Evolutionary conservation across 169 alveolate species (phyloP).

Genomic region (Eimeria sp.): DNA sequence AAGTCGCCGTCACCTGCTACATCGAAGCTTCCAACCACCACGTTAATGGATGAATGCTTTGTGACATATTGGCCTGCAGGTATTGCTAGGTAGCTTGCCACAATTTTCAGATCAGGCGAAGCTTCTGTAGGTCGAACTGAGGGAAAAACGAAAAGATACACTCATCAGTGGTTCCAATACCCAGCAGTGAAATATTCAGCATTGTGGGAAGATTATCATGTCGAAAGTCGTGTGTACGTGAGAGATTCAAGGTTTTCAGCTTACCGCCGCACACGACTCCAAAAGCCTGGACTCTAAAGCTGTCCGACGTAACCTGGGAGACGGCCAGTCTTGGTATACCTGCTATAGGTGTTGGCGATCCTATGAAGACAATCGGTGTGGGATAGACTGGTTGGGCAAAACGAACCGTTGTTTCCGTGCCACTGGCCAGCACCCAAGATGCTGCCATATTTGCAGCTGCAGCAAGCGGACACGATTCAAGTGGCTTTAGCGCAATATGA

Average conservation of each 20-base stretch:
- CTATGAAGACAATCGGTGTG: conserved; percentile 39
- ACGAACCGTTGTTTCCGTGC: conserved; percentile 57
- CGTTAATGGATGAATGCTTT: not conserved
- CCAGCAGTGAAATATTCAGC: not conserved
- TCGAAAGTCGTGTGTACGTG: not conserved
- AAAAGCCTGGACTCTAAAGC: conserved; percentile 53
- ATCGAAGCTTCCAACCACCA: conserved; percentile 19
- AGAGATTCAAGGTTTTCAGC: not conserved
- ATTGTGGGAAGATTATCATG: not conserved
- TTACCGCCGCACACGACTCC: conserved; percentile 50
- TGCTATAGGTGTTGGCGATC: conserved; percentile 16
- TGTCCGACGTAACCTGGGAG: conserved; percentile 47
- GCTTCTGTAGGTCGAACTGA: conserved; percentile 45
- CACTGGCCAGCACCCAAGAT: conserved; percentile 73
- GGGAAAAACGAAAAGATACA: not conserved
- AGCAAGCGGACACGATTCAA: conserved; percentile 4
- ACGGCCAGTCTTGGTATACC: conserved; percentile 39
- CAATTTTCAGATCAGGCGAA: conserved; percentile 45
- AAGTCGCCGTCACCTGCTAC: not conserved
- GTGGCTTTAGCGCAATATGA: not conserved
- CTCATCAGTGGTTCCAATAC: too few relatives aligned
- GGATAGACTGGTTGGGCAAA: conserved; percentile 54
- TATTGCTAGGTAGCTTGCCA: conserved; percentile 66
- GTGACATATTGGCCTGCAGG: conserved; percentile 60
- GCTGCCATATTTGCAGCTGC: conserved; percentile 78